Percentiles rank a stretch among this genome's conserved stretches.
These are phyloP conservation scores for Calycina marina DNA, from an alignment of 2,329 filamentous ascomycete species.

Conservation along the genomic window DNA sequence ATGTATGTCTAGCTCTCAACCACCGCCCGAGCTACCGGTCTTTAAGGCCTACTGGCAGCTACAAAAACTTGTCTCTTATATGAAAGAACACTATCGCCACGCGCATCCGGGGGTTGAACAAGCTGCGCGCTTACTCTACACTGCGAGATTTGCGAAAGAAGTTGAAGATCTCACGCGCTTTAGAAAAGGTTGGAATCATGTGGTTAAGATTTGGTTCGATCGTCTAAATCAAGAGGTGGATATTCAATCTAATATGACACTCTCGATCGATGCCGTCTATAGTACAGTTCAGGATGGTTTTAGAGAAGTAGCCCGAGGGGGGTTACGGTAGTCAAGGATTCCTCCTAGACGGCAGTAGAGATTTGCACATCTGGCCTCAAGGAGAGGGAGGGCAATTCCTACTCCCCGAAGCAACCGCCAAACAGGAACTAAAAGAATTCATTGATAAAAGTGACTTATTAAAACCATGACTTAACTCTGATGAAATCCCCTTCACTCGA, in stretches of 20 bases:
- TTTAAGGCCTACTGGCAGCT: constrained; percentile 11
- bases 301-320: too few relatives aligned
- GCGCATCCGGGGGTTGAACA: background rate
- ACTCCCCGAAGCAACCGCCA: too few relatives aligned
- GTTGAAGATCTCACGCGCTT: constrained; percentile 4
- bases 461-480: too few relatives aligned
- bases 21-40: too few relatives aligned
- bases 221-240: constrained; percentile 4
- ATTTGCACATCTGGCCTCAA: too few relatives aligned
- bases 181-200: constrained; percentile 3
- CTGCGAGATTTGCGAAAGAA: constrained; percentile 7
- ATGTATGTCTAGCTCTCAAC: constrained; percentile 6
- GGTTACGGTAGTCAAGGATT: too few relatives aligned
- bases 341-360: too few relatives aligned
- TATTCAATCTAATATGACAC: constrained; percentile 5
- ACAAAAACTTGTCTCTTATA: constrained; percentile 6
- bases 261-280: constrained; percentile 7
- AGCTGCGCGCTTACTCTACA: constrained; percentile 5
- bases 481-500: too few relatives aligned
- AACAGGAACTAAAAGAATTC: too few relatives aligned
- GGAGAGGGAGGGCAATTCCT: too few relatives aligned
- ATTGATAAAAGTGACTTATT: too few relatives aligned
- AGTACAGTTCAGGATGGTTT: too few relatives aligned
- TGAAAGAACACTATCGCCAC: constrained; percentile 6
- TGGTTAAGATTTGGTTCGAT: constrained; percentile 7